Evolutionary conservation across 2,329 filamentous ascomycete species (phyloP), one percentile per base, ranked within the genome.

Genomic region (Nemania sp.): DNA sequence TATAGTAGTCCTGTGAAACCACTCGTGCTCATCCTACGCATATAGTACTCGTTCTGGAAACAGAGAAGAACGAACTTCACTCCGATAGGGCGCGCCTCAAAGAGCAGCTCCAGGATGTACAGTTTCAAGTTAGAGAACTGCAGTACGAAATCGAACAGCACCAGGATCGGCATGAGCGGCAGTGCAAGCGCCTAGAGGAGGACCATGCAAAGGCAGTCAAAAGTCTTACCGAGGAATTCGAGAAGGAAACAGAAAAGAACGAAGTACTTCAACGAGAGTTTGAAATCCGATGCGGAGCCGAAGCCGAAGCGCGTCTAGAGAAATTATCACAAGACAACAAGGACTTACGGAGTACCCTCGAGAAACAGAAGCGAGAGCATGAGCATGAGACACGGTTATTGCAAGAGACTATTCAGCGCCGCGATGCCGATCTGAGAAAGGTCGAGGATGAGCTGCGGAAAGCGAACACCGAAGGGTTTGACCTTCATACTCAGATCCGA

Each of bases 91-190:
- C 74, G 5, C 60, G 66, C 5, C 65, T 93, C 5, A 82, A 87
- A 42, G 77, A 78, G n/a, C 88, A 96, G 55, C 72, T 95, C 0
- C 75, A 77, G 54, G 84, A 89, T 51, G 77, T 80, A 2, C 73
- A 78, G 44, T 85, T 76, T 66, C 78, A 73, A 60, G 83, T 75
- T 57, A 74, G 81, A 61, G 72, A 54, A 60, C 72, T 67, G 65
- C 79, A 64, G 59, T 66, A 65, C 57, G 72, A 66, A 61, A 64
- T 71, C 56, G 79, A 73, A 69, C 72, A 61, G 58, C 77, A 72
- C 72, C 77, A 69, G 66, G 74, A 69, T 54, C 68, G 63, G n/a
- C 54, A 64, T 49, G 61, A 66, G 30, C 65, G 63, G 42, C 60
- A 63, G 36, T 59, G 52, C 46, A 64, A 65, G 30, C 61, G 65